These are phyloP conservation scores for Henckelia pumila DNA, from an alignment of 257 asterid species.

Conservation along the genomic window DNA sequence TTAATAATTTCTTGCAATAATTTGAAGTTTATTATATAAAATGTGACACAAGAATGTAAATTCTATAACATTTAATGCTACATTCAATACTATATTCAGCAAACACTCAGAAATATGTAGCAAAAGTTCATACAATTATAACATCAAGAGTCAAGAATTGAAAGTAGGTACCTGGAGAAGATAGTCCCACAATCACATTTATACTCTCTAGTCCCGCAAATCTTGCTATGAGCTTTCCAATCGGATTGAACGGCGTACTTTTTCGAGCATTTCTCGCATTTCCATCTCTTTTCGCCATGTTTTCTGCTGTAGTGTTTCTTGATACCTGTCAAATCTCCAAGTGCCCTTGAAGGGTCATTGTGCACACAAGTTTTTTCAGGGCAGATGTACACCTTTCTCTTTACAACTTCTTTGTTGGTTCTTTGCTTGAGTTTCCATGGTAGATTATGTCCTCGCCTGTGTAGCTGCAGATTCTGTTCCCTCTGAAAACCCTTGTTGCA, in stretches of 20 bases:
- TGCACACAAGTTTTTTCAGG: slow-evolving; percentile 87
- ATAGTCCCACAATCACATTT: slow-evolving; percentile 95
- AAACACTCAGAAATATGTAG: not conserved
- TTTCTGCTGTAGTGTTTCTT: slow-evolving; percentile 81
- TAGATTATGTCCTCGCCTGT: slow-evolving; percentile 83
- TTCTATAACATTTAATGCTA: not conserved
- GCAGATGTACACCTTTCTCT: slow-evolving; percentile 81
- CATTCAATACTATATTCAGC: not conserved
- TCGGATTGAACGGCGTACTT: slow-evolving; percentile 93
- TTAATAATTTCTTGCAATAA: not conserved
- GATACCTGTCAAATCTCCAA: slow-evolving; percentile 84
- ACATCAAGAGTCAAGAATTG: not conserved
- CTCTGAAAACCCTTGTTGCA: slow-evolving; percentile 96
- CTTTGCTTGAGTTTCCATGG: slow-evolving; percentile 95
- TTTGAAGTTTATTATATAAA: not conserved
- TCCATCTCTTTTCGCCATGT: slow-evolving; percentile 95
- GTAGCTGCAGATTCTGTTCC: slow-evolving; percentile 87
- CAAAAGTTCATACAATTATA: not conserved
- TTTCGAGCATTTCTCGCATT: slow-evolving; percentile 87
- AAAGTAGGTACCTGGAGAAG: slow-evolving; percentile 70
- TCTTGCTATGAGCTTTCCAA: slow-evolving; percentile 95
- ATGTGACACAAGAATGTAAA: not conserved
- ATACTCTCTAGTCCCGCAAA: slow-evolving; percentile 89
- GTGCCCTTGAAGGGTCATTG: slow-evolving; percentile 78
- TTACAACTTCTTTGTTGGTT: slow-evolving; percentile 52